A percentile compares a stretch with the other conserved stretches of the same genome.
phyloP scores from a whole-genome alignment of 116 monocot species.

The Zostera marina region DNA sequence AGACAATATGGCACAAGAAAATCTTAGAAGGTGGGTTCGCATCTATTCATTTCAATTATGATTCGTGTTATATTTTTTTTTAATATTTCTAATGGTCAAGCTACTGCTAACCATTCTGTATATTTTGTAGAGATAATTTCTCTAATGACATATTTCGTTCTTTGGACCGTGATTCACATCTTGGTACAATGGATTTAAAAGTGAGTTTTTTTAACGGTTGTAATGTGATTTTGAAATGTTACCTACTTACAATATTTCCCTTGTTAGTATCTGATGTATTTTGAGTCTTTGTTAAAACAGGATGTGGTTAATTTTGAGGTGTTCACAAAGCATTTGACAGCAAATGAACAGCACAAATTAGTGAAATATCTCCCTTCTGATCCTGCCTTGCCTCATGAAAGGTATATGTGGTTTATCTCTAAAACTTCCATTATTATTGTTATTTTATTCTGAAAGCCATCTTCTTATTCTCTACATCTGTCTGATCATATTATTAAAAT shows the following conservation, averaged over 20 bases:
- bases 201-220: background rate
- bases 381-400: conserved; percentile 24
- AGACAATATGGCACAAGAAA: conserved; percentile 2
- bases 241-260: too few relatives aligned
- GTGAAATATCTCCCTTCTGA: conserved; percentile 51
- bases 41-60: background rate
- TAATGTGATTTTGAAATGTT: background rate
- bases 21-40: conserved; percentile 12
- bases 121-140: conserved; percentile 1
- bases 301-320: conserved; percentile 31
- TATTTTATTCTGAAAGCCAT: background rate
- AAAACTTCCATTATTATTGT: background rate
- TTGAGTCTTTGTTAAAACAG: conserved; percentile 5
- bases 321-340: conserved; percentile 28
- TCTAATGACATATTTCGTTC: background rate
- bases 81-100: background rate
- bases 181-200: conserved; percentile 4
- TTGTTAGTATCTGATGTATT: background rate
- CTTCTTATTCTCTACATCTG: background rate
- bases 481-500: background rate
- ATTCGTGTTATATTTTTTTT: background rate
- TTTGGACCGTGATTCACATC: background rate
- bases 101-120: background rate
- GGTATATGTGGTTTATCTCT: conserved; percentile 14
- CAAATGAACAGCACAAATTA: conserved; percentile 34